Base-by-base conservation (phyloP, 176 grass and related monocot species). In the Ensete glaucum region DNA sequence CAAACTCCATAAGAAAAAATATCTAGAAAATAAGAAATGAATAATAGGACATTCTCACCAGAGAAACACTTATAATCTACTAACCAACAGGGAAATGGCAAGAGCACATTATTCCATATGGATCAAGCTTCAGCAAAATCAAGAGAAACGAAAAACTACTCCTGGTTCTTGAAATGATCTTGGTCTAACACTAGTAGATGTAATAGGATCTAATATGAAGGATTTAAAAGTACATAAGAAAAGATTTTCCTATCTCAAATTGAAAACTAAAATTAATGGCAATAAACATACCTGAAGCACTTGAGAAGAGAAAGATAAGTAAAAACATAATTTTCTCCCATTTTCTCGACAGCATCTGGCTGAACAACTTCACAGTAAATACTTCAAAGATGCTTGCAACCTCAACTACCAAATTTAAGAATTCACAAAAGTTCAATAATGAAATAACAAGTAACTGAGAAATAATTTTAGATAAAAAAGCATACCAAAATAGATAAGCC, bases 221-320 rank as follows among this genome's bases (percentile, higher is more conserved):
- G 34, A 43, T 43, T 5, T 43, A 43, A 43, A 43, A 43, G 34
- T 43, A 43, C 34, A 43, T 43, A 43, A 43, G 34, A 43, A 5
- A 43, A 43, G 5, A 6, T 6, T 43, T 43, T 43, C 34, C 2
- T 17, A 21, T 62, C 12, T 17, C 57, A 55, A 20, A 55, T 23
- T 22, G 25, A 77, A 54, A 23, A 78, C 4, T 11, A 23, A 15
- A 52, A 63, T 20, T n/a, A 72, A 62, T 78, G 71, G 77, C 43
- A 64, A 66, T 62, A 54, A 53, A 48, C 52, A 52, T 90, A 93
- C 94, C 94, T 85, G 88, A 93, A 85, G 83, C 83, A 85, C 84
- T 67, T 21, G 70, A 62, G 49, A 87, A 26, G 17, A 86, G 69
- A 80, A 93, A 67, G 48, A 82, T 74, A 66, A 93, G 77, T 29